Evolutionary conservation across 768 basidiomycete species (phyloP).

Genomic region (Rhizopogon vulgaris): DNA sequence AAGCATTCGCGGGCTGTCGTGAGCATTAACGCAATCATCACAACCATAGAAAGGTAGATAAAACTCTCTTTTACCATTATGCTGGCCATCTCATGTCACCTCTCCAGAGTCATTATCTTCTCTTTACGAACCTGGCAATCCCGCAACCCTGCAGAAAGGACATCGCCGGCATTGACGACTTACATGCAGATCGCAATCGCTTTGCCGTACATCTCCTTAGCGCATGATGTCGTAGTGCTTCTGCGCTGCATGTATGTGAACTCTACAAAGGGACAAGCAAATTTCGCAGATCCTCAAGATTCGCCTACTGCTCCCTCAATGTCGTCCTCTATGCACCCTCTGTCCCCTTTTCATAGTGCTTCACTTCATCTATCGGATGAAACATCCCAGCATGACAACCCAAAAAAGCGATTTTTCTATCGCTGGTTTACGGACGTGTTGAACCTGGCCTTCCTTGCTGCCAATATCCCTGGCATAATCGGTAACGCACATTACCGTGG

Average conservation of each 20-base stretch:
- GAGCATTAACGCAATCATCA: constrained; percentile 26
- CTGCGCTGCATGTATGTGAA: constrained; percentile 35
- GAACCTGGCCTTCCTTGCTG: constrained; percentile 24
- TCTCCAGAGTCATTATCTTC: constrained; percentile 13
- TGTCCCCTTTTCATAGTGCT: constrained; percentile 7
- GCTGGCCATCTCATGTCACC: background rate
- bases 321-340: constrained; percentile 9
- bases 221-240: constrained; percentile 29
- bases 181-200: constrained; percentile 15
- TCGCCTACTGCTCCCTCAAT: constrained; percentile 11
- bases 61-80: background rate
- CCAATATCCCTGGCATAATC: constrained; percentile 26
- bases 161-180: constrained; percentile 7
- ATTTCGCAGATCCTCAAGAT: constrained; percentile 19
- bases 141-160: constrained; percentile 8
- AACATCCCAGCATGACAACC: constrained; percentile 20
- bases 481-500: constrained; percentile 15
- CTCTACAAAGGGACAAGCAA: constrained; percentile 26
- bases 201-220: constrained; percentile 26
- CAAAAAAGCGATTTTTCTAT: constrained; percentile 20
- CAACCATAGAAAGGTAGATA: constrained; percentile 34
- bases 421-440: constrained; percentile 24
- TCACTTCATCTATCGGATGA: constrained; percentile 1
- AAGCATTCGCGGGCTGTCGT: constrained; percentile 31
- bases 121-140: constrained; percentile 16